A percentile compares a stretch with the other conserved stretches of the same genome.
These are phyloP conservation scores for Potentilla sterilis DNA, from an alignment of 306 rosid genomes.

Conservation along the genomic window DNA sequence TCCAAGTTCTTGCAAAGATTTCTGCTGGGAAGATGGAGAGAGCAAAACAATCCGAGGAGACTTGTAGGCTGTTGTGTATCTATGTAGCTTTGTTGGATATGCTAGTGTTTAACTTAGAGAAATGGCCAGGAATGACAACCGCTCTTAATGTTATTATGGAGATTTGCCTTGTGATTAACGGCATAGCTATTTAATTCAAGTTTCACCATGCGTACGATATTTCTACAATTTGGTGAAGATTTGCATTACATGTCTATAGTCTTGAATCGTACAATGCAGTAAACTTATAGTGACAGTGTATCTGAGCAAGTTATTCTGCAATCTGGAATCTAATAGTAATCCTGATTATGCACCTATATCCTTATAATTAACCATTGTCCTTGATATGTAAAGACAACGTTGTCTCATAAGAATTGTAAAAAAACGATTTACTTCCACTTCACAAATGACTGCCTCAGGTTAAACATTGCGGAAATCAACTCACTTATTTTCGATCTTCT, in stretches of 20 bases:
- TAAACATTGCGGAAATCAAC: no score
- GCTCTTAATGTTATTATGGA: not conserved
- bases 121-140: not conserved
- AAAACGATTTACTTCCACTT: not conserved
- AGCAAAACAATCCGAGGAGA: constrained; percentile 13
- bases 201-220: not conserved
- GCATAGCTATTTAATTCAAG: not conserved
- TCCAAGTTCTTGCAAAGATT: not conserved
- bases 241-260: not conserved
- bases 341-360: not conserved
- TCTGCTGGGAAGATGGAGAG: not conserved
- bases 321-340: not conserved
- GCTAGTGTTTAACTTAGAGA: not conserved
- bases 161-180: not conserved
- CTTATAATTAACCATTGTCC: no score
- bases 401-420: no score
- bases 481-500: no score
- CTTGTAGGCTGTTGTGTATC: not conserved
- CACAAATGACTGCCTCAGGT: no score
- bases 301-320: not conserved
- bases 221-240: not conserved
- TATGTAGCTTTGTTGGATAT: not conserved
- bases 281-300: constrained; percentile 3
- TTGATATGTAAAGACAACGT: no score
- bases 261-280: constrained; percentile 22